Base-by-base conservation (phyloP, 164 flowering plant genomes). In the Stephania japonica region DNA sequence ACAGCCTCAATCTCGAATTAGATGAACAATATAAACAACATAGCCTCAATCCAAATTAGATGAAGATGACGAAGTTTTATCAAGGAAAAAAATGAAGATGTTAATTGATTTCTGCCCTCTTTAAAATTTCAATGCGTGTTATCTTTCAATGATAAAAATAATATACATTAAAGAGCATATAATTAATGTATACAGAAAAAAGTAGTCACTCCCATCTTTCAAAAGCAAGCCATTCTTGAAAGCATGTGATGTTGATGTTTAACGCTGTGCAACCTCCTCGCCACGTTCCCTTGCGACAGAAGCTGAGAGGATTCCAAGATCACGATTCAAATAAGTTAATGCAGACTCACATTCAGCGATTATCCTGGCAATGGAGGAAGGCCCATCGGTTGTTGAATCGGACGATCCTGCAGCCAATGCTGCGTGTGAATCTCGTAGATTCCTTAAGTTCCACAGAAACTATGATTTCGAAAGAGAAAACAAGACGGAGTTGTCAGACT, bases 321-420 rank as follows among this genome's bases (percentile, higher is more conserved):
- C 98, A n/a, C 95, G 94, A 78, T 94, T 94, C 81, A 94, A 75
- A 77, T 80, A 85, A 38, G 98, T 90, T 32, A 94, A 76, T 24
- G 94, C 90, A 73, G 92, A 85, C 77, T 94, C 98, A 69, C 97
- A 94, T 65, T 94, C 99, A 0, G 99, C 85, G 68, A 94, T 91
- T 78, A 94, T 94, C 83, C 95, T 85, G 67, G 91, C 83, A 11
- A 94, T 93, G 12, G 97, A 89, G 67, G 99, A 86, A 5, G 82
- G 90, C 74, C 86, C 90, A 32, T 90, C 92, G 7, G 79, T 80
- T 41, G 83, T 67, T 26, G 91, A 81, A 75, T 90, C 97, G 19
- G 92, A 88, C 42, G 91, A 88, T 70, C 93, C 97, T 32, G 85
- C 85, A 7, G 97, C 87, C 59, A 95, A 88, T 18, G 98, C 97